Percentiles rank a stretch among this genome's conserved stretches.
Conservation (phyloP, 331 rosid genomes). For the Cydonia oblonga region DNA sequence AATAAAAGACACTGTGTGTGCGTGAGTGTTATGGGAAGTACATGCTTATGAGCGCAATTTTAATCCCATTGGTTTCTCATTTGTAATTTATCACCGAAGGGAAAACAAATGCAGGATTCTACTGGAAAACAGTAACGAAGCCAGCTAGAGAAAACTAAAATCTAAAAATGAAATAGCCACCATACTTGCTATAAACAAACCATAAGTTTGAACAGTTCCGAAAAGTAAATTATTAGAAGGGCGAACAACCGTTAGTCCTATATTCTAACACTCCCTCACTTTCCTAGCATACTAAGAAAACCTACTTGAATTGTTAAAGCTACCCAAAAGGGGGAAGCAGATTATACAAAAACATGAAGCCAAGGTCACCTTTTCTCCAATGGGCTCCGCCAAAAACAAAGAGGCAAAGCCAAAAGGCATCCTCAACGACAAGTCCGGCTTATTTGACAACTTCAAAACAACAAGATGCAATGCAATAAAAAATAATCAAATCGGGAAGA, state of each 20-base stretch:
- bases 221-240: too few species aligned
- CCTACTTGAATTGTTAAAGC: too few species aligned
- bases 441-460: constrained; percentile 13
- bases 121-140: background rate
- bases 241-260: too few species aligned
- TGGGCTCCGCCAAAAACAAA: constrained; percentile 29
- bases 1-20: too few species aligned
- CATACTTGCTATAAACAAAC: background rate
- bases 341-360: background rate
- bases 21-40: too few species aligned
- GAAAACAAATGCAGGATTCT: background rate
- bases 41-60: too few species aligned
- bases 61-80: too few species aligned
- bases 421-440: constrained; percentile 16
- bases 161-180: background rate
- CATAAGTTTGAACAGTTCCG: too few species aligned
- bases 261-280: too few species aligned
- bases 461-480: constrained; percentile 7
- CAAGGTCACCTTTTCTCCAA: constrained; percentile 6
- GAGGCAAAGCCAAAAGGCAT: constrained; percentile 19
- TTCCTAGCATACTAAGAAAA: too few species aligned
- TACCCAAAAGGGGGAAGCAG: too few species aligned
- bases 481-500: background rate
- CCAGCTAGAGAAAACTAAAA: background rate
- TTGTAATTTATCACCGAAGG: too few species aligned